A percentile compares a stretch with the other conserved stretches of the same genome.
These are phyloP conservation scores for Aspergillus aculeatus DNA, from an alignment of 2,329 filamentous ascomycete species.

Conservation along the genomic window DNA sequence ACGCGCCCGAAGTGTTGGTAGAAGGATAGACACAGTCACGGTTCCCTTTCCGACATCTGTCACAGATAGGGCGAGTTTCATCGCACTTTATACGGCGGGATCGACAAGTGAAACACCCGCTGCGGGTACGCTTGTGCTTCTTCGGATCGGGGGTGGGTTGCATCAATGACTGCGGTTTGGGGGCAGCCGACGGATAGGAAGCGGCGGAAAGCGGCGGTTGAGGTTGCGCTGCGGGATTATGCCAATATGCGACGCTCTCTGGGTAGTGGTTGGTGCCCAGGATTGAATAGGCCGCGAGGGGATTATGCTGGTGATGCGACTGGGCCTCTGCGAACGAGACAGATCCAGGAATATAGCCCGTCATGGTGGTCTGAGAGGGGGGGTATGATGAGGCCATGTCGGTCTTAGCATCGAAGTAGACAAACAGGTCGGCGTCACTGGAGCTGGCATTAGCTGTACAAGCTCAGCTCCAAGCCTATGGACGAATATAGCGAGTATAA, in stretches of 20 bases:
- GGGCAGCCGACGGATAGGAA: constrained; percentile 22
- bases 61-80: constrained; percentile 81
- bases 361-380: constrained; percentile 31
- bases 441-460: constrained; percentile 20
- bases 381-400: constrained; percentile 34
- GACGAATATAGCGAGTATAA: constrained; percentile 9
- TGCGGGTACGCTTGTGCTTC: constrained; percentile 90
- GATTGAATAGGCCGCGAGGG: constrained; percentile 34
- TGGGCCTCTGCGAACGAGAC: constrained; percentile 16
- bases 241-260: constrained; percentile 46
- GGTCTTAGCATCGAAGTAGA: constrained; percentile 21
- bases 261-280: constrained; percentile 40
- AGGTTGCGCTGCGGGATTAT: constrained; percentile 32
- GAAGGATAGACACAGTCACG: constrained; percentile 89
- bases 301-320: constrained; percentile 19
- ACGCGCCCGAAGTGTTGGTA: constrained; percentile 37
- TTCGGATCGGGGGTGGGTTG: constrained; percentile 61
- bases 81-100: constrained; percentile 92
- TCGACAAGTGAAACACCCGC: constrained; percentile 90
- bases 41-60: constrained; percentile 86
- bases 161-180: constrained; percentile 32
- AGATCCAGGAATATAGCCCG: constrained; percentile 26
- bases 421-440: constrained; percentile 7
- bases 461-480: constrained; percentile 11
- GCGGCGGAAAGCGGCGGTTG: constrained; percentile 17